These are phyloP conservation scores for Torrubiella hemipterigena DNA, from an alignment of 2,329 filamentous ascomycete genomes.

Conservation along the genomic window DNA sequence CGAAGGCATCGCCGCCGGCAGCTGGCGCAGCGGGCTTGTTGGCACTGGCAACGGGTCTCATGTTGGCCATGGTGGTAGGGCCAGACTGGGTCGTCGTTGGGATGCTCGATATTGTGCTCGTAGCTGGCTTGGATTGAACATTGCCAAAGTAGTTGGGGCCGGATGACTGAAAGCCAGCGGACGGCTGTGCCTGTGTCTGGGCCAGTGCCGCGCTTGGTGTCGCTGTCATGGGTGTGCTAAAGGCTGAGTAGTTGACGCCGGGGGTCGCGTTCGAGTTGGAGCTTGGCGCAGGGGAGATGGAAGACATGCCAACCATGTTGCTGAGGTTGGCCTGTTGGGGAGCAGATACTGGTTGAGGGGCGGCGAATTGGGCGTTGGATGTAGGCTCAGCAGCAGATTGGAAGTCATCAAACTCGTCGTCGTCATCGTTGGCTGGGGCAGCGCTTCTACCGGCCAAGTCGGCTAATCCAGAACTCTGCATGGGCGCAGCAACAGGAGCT, in stretches of 20 bases:
- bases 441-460: slow-evolving; percentile 22
- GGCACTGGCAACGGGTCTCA: slow-evolving; percentile 34
- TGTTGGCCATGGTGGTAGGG: slow-evolving; percentile 27
- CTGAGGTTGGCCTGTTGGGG: slow-evolving; percentile 70
- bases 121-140: slow-evolving; percentile 35
- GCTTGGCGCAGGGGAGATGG: slow-evolving; percentile 64
- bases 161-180: slow-evolving; percentile 58
- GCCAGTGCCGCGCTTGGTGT: slow-evolving; percentile 26
- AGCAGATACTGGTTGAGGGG: slow-evolving; percentile 75
- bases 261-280: slow-evolving; percentile 42
- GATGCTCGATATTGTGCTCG: slow-evolving; percentile 12
- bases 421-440: slow-evolving; percentile 45
- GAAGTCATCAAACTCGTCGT: slow-evolving; percentile 97
- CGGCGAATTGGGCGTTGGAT: slow-evolving; percentile 55
- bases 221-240: slow-evolving; percentile 20
- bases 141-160: slow-evolving; percentile 95
- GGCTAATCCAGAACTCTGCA: slow-evolving; percentile 34
- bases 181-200: no score
- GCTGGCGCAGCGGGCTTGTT: slow-evolving; percentile 41
- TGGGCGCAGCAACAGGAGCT: slow-evolving; percentile 30
- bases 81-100: slow-evolving; percentile 22
- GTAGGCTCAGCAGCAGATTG: slow-evolving; percentile 63
- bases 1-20: slow-evolving; percentile 74
- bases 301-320: slow-evolving; percentile 68
- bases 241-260: slow-evolving; percentile 52